These are phyloP conservation scores for Vitis riparia DNA, from an alignment of 164 flowering plant species.

Conservation along the genomic window DNA sequence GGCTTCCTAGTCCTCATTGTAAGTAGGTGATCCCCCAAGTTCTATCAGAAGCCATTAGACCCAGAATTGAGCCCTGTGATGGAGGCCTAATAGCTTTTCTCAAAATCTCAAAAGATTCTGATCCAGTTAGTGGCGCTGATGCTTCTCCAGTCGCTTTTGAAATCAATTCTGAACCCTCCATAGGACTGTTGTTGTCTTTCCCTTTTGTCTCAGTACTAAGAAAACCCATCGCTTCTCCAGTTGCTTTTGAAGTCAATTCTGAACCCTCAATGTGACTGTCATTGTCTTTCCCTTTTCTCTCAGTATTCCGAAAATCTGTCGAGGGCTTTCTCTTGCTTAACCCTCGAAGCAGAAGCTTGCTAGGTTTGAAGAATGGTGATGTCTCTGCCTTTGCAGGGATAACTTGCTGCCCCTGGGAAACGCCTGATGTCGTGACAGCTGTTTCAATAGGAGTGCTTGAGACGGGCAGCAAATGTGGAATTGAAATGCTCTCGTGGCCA, in stretches of 20 bases:
- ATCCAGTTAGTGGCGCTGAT: conserved; percentile 3
- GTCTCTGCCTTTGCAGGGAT: conserved; percentile 37
- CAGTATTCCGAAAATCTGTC: conserved; percentile 45
- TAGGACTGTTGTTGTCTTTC: too few relatives aligned
- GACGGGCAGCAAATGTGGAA: conserved; percentile 32
- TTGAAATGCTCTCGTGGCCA: conserved; percentile 28
- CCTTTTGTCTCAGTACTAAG: too few relatives aligned
- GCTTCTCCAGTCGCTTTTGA: conserved; percentile 2
- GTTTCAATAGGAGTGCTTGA: conserved; percentile 40
- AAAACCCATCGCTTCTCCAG: too few relatives aligned
- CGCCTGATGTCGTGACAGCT: conserved; percentile 41
- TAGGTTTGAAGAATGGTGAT: conserved; percentile 26
- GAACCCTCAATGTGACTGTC: conserved; percentile 11
- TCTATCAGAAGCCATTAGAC: too few relatives aligned
- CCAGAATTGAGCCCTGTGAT: too few relatives aligned
- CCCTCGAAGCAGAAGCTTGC: conserved; percentile 37
- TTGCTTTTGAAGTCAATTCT: not conserved
- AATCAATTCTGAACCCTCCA: not conserved
- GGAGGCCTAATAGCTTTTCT: too few relatives aligned
- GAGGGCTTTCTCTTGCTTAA: conserved; percentile 43
- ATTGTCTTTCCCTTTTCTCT: conserved; percentile 26
- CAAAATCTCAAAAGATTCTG: too few relatives aligned
- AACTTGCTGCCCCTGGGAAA: conserved; percentile 35
- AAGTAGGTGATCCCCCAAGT: too few relatives aligned
- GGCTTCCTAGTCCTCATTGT: too few relatives aligned